Percentiles rank a stretch among this genome's conserved stretches.
These are phyloP conservation scores for Salix udensis DNA, from an alignment of 345 rosid species.

Conservation along the genomic window DNA sequence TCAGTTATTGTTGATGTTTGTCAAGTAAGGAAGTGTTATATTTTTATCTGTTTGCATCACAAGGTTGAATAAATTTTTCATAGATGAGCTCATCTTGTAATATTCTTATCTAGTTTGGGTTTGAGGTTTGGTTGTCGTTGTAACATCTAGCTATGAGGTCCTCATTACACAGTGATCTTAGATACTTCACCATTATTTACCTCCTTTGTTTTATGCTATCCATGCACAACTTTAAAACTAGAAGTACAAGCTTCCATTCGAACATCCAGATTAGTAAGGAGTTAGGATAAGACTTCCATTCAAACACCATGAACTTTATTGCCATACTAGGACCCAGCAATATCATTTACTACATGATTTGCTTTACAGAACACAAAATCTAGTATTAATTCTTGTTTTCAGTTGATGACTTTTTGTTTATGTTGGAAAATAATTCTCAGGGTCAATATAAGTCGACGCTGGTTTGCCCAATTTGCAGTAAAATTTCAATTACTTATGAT, in stretches of 20 bases:
- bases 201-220: background rate
- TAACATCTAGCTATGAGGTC: background rate
- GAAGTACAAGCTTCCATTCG: background rate
- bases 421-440: constrained; percentile 42
- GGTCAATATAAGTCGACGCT: constrained; percentile 96
- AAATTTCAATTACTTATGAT: constrained; percentile 85
- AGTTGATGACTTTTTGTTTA: constrained; percentile 7
- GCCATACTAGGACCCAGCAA: background rate
- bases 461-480: constrained; percentile 80
- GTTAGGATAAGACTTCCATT: background rate
- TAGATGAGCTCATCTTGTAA: background rate
- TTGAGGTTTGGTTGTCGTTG: background rate
- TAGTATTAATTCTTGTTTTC: background rate
- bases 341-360: background rate
- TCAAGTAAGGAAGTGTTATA: constrained; percentile 49
- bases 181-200: background rate
- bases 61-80: background rate
- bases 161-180: background rate
- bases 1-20: constrained; percentile 96
- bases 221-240: background rate
- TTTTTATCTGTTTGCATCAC: background rate
- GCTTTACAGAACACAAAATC: background rate
- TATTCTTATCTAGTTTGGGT: background rate
- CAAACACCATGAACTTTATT: background rate
- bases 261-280: background rate